Percentiles rank a stretch among this genome's conserved stretches.
phyloP scores from a whole-genome alignment of 1,284 basidiomycete species.

The Irpex lacteus region DNA sequence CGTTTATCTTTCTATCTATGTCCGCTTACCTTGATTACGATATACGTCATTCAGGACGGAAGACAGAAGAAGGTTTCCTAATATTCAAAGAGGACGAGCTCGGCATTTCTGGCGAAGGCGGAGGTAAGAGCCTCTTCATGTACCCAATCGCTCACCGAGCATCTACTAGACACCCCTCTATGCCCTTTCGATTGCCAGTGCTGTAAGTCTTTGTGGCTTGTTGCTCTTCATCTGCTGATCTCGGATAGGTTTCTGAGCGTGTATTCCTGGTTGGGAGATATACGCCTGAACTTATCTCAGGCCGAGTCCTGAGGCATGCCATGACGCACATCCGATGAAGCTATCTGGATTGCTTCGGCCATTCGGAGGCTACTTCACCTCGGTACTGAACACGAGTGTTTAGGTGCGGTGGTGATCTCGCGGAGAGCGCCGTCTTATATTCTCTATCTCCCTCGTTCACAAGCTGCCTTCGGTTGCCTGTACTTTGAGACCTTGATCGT shows the following conservation, averaged over 20 bases:
- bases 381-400: too few species aligned
- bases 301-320: too few species aligned
- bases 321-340: too few species aligned
- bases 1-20: constrained; percentile 29
- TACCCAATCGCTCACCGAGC: constrained; percentile 7
- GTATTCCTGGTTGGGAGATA: too few species aligned
- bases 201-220: constrained; percentile 20
- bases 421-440: too few species aligned
- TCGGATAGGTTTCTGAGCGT: constrained; percentile 44
- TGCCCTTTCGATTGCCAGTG: constrained; percentile 35
- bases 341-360: too few species aligned
- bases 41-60: constrained; percentile 52
- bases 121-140: constrained; percentile 52
- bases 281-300: too few species aligned
- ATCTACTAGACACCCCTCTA: constrained; percentile 31
- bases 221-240: not conserved
- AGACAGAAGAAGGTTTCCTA: constrained; percentile 81
- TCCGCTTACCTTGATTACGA: constrained; percentile 8
- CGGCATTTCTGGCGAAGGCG: constrained; percentile 68
- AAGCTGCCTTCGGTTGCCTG: too few species aligned
- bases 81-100: constrained; percentile 89
- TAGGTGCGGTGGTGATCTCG: too few species aligned
- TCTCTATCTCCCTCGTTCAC: too few species aligned
- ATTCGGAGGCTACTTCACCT: too few species aligned
- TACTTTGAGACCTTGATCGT: too few species aligned